Evolutionary conservation across 2,329 filamentous ascomycete genomes (phyloP).

Genomic region (Monilinia laxa): DNA sequence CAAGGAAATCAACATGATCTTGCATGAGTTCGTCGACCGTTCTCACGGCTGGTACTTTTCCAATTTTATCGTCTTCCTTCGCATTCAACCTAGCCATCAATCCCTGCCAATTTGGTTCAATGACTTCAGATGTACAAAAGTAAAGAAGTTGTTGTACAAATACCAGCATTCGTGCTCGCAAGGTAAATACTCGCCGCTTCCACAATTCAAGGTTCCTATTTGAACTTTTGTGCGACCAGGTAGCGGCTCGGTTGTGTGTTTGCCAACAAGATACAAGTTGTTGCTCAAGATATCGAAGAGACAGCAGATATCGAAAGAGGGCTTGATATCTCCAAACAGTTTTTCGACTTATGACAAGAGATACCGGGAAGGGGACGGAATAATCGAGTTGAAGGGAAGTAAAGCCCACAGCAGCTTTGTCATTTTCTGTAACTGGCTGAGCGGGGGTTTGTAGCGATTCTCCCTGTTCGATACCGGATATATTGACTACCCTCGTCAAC

Average conservation of each 20-base stretch:
- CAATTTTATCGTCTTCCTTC: slow-evolving; percentile 49
- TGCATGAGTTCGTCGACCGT: slow-evolving; percentile 99
- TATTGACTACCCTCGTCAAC: slow-evolving; percentile 93
- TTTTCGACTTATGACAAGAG: slow-evolving; percentile 91
- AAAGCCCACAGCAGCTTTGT: slow-evolving; percentile 86
- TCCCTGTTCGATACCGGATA: slow-evolving; percentile 91
- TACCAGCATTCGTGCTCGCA: slow-evolving; percentile 90
- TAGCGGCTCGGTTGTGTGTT: slow-evolving; percentile 75
- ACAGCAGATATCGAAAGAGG: slow-evolving; percentile 90
- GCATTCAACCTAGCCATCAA: slow-evolving; percentile 84
- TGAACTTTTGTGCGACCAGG: slow-evolving; percentile 79
- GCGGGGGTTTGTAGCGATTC: slow-evolving; percentile 72
- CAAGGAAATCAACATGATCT: slow-evolving; percentile 96
- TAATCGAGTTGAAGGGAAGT: slow-evolving; percentile 95
- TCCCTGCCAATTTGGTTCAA: slow-evolving; percentile 94
- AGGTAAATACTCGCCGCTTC: slow-evolving; percentile 89
- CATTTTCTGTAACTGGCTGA: slow-evolving; percentile 66
- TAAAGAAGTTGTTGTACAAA: slow-evolving; percentile 97
- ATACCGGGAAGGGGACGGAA: slow-evolving; percentile 89
- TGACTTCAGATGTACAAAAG: slow-evolving; percentile 95
- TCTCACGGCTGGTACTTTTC: slow-evolving; percentile 47
- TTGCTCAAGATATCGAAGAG: slow-evolving; percentile 83
- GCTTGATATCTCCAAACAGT: slow-evolving; percentile 97
- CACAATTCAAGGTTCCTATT: slow-evolving; percentile 77
- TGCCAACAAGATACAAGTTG: slow-evolving; percentile 87